Percentiles rank a stretch among this genome's conserved stretches.
These are phyloP conservation scores for Candida orba DNA, from an alignment of 805 yeast genomes.

Conservation along the genomic window DNA sequence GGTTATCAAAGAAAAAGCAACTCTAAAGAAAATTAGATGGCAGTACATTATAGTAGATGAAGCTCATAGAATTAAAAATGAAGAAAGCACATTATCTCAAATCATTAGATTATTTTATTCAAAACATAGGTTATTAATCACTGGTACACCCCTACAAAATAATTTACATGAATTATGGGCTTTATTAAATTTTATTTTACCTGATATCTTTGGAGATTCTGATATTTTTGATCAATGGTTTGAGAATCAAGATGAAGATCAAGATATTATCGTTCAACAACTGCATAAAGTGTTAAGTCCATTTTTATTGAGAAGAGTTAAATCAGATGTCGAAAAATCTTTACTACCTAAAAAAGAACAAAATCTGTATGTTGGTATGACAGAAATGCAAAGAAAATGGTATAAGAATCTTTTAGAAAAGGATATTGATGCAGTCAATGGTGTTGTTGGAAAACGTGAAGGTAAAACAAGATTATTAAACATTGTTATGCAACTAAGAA, in stretches of 20 bases:
- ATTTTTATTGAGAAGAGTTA: conserved; percentile 80
- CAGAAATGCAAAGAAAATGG: conserved; percentile 93
- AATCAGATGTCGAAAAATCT: conserved; percentile 88
- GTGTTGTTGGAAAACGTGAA: conserved; percentile 90
- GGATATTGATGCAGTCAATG: conserved; percentile 94
- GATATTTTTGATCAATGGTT: conserved; percentile 92
- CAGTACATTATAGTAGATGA: conserved; percentile 91
- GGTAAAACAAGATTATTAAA: conserved; percentile 85
- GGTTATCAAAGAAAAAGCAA: conserved; percentile 82
- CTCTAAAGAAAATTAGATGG: conserved; percentile 80
- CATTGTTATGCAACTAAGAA: conserved; percentile 93
- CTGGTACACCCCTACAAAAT: conserved; percentile 95
- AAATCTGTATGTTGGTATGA: conserved; percentile 88
- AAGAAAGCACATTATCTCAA: conserved; percentile 85
- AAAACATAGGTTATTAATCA: conserved; percentile 73
- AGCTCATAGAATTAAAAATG: conserved; percentile 95
- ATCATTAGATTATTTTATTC: conserved; percentile 86
- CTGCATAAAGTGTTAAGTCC: conserved; percentile 85
- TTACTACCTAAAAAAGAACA: conserved; percentile 85
- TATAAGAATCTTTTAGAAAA: conserved; percentile 82
- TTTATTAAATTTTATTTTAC: conserved; percentile 76
- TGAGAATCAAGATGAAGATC: conserved; percentile 50
- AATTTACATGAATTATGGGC: conserved; percentile 97
- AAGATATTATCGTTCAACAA: conserved; percentile 81
- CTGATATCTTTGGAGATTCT: conserved; percentile 92